Evolutionary conservation across 2,329 filamentous ascomycete species (phyloP).

Genomic region (Sclerotinia trifoliorum): DNA sequence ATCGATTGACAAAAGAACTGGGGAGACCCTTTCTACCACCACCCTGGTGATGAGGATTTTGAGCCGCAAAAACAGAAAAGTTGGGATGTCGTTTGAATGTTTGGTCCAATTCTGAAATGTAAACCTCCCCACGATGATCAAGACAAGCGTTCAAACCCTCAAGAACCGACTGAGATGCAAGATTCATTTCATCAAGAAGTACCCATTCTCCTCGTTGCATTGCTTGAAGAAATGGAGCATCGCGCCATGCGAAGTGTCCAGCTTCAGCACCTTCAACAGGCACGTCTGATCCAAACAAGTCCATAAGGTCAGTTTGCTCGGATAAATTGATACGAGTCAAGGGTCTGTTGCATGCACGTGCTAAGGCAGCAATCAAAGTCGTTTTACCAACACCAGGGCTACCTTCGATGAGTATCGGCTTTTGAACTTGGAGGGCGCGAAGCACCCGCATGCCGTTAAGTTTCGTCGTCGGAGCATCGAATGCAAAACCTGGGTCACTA

Average conservation of each 20-base stretch:
- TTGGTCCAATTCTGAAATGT: conserved; percentile 91
- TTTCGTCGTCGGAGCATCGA: conserved; percentile 86
- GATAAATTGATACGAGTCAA: conserved; percentile 95
- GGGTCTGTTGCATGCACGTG: conserved; percentile 73
- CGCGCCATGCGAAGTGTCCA: conserved; percentile 91
- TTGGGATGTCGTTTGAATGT: conserved; percentile 85
- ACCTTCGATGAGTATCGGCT: conserved; percentile 91
- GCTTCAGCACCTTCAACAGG: conserved; percentile 89
- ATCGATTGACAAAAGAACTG: conserved; percentile 95
- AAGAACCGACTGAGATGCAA: conserved; percentile 93
- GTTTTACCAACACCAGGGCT: conserved; percentile 99
- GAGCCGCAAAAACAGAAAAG: conserved; percentile 94
- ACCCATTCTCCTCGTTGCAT: conserved; percentile 99
- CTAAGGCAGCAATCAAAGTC: conserved; percentile 82
- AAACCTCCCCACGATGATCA: conserved; percentile 93
- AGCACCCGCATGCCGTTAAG: conserved; percentile 88
- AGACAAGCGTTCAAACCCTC: conserved; percentile 96
- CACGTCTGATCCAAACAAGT: conserved; percentile 94
- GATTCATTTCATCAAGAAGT: conserved; percentile 95
- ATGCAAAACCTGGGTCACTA: conserved; percentile 65
- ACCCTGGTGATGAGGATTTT: conserved; percentile 97
- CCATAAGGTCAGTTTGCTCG: conserved; percentile 96
- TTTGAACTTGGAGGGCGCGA: conserved; percentile 81
- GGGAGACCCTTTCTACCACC: conserved; percentile 93
- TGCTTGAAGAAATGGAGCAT: conserved; percentile 90